These are phyloP conservation scores for Pelargonium australe DNA, from an alignment of 441 rosid genomes.

Conservation along the genomic window DNA sequence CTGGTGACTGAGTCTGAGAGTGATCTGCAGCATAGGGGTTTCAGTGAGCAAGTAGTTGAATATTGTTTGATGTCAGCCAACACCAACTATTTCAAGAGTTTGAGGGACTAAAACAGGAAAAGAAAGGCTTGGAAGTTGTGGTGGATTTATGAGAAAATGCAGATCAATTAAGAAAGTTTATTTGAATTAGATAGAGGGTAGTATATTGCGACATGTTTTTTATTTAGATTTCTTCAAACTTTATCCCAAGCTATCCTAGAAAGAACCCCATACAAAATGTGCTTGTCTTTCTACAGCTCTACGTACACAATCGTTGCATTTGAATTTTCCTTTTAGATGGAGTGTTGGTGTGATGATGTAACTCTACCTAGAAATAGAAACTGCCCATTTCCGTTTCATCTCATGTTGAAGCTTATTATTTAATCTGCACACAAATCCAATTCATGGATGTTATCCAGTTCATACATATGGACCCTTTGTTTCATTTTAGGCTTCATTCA, in stretches of 20 bases:
- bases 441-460: not conserved
- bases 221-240: not conserved
- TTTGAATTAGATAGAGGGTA: not conserved
- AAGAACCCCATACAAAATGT: not conserved
- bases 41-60: not conserved
- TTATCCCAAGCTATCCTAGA: not conserved
- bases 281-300: not conserved
- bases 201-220: not conserved
- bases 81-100: not conserved
- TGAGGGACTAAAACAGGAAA: not conserved
- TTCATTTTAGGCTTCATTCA: not conserved
- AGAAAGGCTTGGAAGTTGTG: not conserved
- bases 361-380: not conserved
- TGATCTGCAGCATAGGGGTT: not conserved
- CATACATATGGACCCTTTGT: not conserved
- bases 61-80: not conserved
- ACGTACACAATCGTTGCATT: not conserved
- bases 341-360: not conserved
- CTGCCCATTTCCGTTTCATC: not conserved
- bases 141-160: slow-evolving; percentile 3
- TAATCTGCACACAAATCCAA: not conserved
- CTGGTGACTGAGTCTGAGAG: not conserved
- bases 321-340: not conserved
- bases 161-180: not conserved
- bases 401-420: not conserved